Evolutionary conservation across 2,329 filamentous ascomycete genomes (phyloP).

Genomic region (Aspergillus chevalieri): DNA sequence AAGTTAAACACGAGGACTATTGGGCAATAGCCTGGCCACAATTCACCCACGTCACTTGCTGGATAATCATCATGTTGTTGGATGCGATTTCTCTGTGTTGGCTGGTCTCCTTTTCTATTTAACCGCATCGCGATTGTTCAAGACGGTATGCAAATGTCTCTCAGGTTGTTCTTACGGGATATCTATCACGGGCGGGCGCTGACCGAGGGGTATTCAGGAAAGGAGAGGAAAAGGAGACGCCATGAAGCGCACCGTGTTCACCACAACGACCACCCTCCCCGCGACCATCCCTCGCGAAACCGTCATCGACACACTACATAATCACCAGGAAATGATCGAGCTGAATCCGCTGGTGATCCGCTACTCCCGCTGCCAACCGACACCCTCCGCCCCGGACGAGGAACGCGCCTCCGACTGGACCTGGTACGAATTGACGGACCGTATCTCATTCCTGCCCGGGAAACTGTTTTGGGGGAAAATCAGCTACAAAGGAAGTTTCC

Average conservation of each 20-base stretch:
- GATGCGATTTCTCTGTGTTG: background rate
- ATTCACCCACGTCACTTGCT: constrained; percentile 1
- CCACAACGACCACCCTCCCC: constrained; percentile 72
- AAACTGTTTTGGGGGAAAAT: constrained; percentile 60
- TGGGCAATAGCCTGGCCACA: constrained; percentile 2
- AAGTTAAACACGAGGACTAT: constrained; percentile 8
- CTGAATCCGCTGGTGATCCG: constrained; percentile 77
- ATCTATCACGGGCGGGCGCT: no score
- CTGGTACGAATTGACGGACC: constrained; percentile 78
- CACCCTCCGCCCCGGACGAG: constrained; percentile 60
- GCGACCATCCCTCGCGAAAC: constrained; percentile 59
- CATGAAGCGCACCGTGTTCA: constrained; percentile 62
- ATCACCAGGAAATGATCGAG: constrained; percentile 78
- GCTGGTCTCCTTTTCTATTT: background rate
- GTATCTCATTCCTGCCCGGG: constrained; percentile 67
- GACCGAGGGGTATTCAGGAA: no score
- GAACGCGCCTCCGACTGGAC: constrained; percentile 57
- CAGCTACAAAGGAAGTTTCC: constrained; percentile 73
- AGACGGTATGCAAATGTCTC: no score
- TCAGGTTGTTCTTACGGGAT: no score
- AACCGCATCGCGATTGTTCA: background rate
- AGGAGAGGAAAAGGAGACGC: background rate
- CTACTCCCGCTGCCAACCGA: constrained; percentile 62
- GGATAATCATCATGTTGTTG: background rate
- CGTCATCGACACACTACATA: constrained; percentile 70